phyloP scores from a whole-genome alignment of 371 early-diverging fungal species.

The Mucor plumbeus region DNA sequence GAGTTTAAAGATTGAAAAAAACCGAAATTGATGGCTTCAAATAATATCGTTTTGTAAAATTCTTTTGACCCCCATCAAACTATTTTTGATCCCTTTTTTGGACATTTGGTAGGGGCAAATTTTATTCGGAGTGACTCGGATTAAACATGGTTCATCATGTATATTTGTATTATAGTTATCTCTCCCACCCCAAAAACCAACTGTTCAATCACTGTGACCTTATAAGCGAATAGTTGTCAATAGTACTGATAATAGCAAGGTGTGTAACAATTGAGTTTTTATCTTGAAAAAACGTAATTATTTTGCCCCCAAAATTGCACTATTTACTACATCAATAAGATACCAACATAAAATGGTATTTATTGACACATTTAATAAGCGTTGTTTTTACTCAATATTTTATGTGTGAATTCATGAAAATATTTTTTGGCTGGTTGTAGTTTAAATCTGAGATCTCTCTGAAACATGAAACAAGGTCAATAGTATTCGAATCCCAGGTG shows the following conservation, averaged over 20 bases:
- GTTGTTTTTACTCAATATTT: neutral
- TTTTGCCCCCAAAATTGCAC: conserved; percentile 23
- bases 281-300: neutral
- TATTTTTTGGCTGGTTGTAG: neutral
- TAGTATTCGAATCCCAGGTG: conserved; percentile 9
- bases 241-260: conserved; percentile 2
- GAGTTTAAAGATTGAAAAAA: conserved; percentile 17
- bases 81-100: conserved; percentile 26
- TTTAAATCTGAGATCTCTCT: conserved; percentile 13
- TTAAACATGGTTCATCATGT: conserved; percentile 12
- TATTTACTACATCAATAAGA: neutral
- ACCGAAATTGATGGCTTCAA: conserved; percentile 5
- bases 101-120: conserved; percentile 38
- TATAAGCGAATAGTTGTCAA: conserved; percentile 18
- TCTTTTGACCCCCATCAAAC: conserved; percentile 30
- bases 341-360: too few species aligned
- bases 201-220: conserved; percentile 5
- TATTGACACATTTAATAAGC: neutral
- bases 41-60: conserved; percentile 14
- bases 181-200: conserved; percentile 29
- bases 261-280: conserved; percentile 1
- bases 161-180: conserved; percentile 30
- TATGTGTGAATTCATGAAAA: neutral
- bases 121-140: conserved; percentile 33
- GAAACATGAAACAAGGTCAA: conserved; percentile 19